Evolutionary conservation across 2,329 filamentous ascomycete genomes (phyloP), one percentile per base, ranked within the genome.

Genomic region (Neophaeococcomyces mojaviensis): DNA sequence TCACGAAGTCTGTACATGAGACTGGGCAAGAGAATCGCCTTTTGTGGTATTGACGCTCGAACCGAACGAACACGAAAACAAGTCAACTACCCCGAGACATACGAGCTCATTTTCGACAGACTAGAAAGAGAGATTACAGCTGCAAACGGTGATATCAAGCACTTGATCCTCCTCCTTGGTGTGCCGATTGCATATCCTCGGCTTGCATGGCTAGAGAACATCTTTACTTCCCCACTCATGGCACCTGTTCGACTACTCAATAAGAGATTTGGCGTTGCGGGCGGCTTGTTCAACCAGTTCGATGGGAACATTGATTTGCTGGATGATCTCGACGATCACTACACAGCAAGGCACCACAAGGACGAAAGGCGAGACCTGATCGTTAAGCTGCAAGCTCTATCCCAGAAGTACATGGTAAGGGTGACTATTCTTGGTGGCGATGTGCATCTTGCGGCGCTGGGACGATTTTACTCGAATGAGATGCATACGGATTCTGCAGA

Each of bases 191-290:
- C 71, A 1, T 73, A 77, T 53, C 74, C 73, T 1, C 87, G 90
- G 56, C 74, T 96, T 44, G 92, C 89, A n/a, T 96, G 90, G 90
- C 74, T 96, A 3, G 90, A 97, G 63, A 96, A 95, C 59, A 85
- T 96, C 48, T 78, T 97, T 56, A 77, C 78, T 13, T 94, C 87
- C 50, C 89, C 90, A 0, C 56, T 96, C 19, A 89, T 96, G 60
- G 88, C 84, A 0, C 88, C 89, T 0, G 80, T 96, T 61, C 89
- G 88, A 59, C 82, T 97, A 52, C 64, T 96, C 57, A 92, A 95
- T 70, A 86, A 89, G 63, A 80, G 89, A 20, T 94, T 97, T 55
- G 90, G 90, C 47, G 68, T 95, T 36, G 84, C 84, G 3, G 89
- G 88, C 39, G 80, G 81, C 43, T 72, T 96, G 36, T 95, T 97